These are phyloP conservation scores for Neurospora sublineolata DNA, from an alignment of 495 filamentous ascomycete genomes.

Conservation along the genomic window DNA sequence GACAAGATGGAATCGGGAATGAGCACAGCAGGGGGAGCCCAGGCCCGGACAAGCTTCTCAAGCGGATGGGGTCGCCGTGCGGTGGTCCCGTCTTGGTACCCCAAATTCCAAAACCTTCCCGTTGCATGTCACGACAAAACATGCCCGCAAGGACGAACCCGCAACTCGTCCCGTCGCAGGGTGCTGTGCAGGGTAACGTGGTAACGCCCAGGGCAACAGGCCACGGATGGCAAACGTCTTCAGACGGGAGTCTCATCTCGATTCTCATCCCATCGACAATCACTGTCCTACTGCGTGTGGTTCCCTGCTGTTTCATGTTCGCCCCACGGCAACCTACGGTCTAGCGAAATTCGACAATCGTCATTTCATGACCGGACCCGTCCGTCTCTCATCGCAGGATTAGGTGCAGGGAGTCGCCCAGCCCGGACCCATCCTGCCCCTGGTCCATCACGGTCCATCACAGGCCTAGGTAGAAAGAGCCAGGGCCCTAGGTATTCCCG, in stretches of 20 bases:
- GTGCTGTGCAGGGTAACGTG: not conserved
- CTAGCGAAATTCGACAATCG: conserved; percentile 18
- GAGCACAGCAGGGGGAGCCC: not conserved
- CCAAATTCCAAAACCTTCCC: not conserved
- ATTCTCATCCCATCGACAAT: not conserved
- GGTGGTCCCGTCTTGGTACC: not conserved
- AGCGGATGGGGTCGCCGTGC: not conserved
- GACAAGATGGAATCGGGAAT: not conserved
- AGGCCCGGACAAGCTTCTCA: not conserved
- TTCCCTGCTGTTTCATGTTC: not conserved
- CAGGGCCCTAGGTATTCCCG: not conserved
- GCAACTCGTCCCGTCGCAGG: not conserved
- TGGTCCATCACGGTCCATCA: not conserved
- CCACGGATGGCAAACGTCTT: not conserved
- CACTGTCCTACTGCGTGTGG: not conserved
- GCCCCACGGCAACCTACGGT: conserved; percentile 17
- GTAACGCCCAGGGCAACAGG: not conserved
- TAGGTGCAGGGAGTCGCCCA: not conserved
- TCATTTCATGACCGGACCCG: not conserved
- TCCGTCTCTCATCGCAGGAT: not conserved
- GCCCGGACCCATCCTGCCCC: not conserved
- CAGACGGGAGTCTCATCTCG: not conserved
- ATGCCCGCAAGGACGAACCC: no score
- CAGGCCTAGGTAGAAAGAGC: not conserved
- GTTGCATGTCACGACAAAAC: not conserved